phyloP scores from a whole-genome alignment of 768 basidiomycete species.

The Lactarius akahatsu region DNA sequence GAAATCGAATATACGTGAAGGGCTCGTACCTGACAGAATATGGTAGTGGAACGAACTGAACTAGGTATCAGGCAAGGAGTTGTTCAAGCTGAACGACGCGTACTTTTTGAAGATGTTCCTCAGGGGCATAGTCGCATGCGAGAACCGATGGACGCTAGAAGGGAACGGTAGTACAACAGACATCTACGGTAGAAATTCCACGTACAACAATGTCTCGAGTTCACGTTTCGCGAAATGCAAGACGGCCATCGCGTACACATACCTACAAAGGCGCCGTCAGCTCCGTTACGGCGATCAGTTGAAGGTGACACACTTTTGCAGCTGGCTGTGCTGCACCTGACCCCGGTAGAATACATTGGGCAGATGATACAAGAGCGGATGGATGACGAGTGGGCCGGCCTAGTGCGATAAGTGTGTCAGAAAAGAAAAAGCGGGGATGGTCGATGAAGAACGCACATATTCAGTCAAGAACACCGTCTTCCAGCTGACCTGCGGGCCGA shows the following conservation, averaged over 20 bases:
- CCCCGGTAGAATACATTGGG: slow-evolving; percentile 68
- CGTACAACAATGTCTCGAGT: slow-evolving; percentile 86
- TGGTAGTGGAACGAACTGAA: slow-evolving; percentile 87
- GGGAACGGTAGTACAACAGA: neutral
- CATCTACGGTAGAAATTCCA: slow-evolving; percentile 11
- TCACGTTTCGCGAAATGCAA: slow-evolving; percentile 91
- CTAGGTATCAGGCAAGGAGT: neutral
- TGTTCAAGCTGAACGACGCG: slow-evolving; percentile 27
- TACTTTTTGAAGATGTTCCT: slow-evolving; percentile 89
- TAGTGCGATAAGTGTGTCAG: slow-evolving; percentile 34
- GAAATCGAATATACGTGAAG: neutral
- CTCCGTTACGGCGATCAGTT: neutral
- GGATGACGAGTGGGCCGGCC: slow-evolving; percentile 86
- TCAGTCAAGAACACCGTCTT: slow-evolving; percentile 86
- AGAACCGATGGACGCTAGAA: slow-evolving; percentile 87
- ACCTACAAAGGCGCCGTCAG: slow-evolving; percentile 40
- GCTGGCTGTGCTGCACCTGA: slow-evolving; percentile 65
- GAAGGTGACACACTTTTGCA: slow-evolving; percentile 61
- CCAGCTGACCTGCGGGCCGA: slow-evolving; percentile 90
- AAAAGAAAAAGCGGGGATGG: neutral
- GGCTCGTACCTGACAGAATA: slow-evolving; percentile 57
- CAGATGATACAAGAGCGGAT: slow-evolving; percentile 78
- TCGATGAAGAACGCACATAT: slow-evolving; percentile 66
- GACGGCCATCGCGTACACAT: slow-evolving; percentile 72
- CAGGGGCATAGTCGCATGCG: slow-evolving; percentile 90